Evolutionary conservation across 1,284 basidiomycete species (phyloP), one percentile per base, ranked within the genome.

Genomic region (Rhizoctonia solani): DNA sequence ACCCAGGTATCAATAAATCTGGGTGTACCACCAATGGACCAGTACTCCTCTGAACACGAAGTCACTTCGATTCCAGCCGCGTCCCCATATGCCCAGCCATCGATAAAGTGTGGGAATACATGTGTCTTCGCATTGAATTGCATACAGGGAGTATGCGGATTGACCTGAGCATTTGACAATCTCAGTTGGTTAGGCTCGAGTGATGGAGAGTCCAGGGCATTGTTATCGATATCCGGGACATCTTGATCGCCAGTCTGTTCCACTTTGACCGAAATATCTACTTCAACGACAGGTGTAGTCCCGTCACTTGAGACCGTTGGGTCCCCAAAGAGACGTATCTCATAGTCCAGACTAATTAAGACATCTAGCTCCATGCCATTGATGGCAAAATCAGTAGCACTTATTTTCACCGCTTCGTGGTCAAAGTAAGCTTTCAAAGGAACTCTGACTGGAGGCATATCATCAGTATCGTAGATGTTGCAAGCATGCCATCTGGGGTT

Each of bases 291-390:
- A 2, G 71, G 71, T 21, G 13, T 30, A 1, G 67, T 54, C n/a
- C 46, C 21, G 14, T 75, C 78, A 3, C 76, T 76, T 29, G 76
- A 72, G 16, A 74, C 75, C 41, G 73, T 75, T 1, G 90, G 88
- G 73, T 90, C 89, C 8, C 90, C 90, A 73, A 92, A 92, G 19
- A 92, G 79, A 67, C 90, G 79, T 68, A 92, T 90, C 88, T 92
- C 90, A 71, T 89, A 89, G 72, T 90, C 87, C 5, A 85, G 86
- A 69, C 85, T 86, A 19, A 87, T 78, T 73, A 83, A 82, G 16
- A 86, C 72, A 61, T 83, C 79, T 70, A 84, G 87, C 23, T 54
- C 27, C 16, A 30, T 59, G 29, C 2, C 3, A 29, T 44, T 37
- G 47, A 25, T 25, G n/a, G n/a, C n/a, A n/a, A n/a, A n/a, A n/a